Base-by-base conservation (phyloP, 208 protist genomes). In the Wallacemonas sp. region DNA sequence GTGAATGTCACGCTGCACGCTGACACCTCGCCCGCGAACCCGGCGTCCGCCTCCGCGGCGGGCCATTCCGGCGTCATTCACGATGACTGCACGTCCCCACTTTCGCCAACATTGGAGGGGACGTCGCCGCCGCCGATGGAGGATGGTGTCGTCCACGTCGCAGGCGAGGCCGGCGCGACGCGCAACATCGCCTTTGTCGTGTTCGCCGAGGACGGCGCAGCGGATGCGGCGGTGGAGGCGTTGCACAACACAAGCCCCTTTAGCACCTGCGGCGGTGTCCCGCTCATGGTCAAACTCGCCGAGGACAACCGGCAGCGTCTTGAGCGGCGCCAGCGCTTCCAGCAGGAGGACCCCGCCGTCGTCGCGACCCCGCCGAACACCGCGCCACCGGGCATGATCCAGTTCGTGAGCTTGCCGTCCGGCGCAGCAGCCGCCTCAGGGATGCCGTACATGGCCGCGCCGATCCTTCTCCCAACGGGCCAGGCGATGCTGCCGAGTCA, bases 131-230 rank as follows among this genome's bases (percentile, higher is more conserved):
- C 12, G 26, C 11, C 21, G 38, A 64, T 64, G 21, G 21, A 27
- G 16, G 38, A 39, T 23, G 29, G 14, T 29, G 38, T 19, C 43
- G 24, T 49, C 27, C 14, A 29, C 14, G 38, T 11, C 19, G 38
- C n/a, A 26, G 2, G 24, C 29, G 12, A 1, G 29, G 1, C 23
- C 26, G 38, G 33, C 14, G 16, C 24, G 14, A 67, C 73, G 63
- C 85, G 88, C 52, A 82, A 81, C 71, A 94, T 94, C 46, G 88
- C 88, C 54, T 94, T 94, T 56, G 73, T 94, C 16, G 55, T 85
- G 12, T 94, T 85, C 46, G 44, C 69, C 27, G 69, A 76, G 17
- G 81, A 85, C 43, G 85, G 84, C 54, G 79, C 73, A 9, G 88
- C 88, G 16, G 76, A 81, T 61, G 56, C 44, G 75, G 88, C 85